Percentiles rank a stretch among this genome's conserved stretches.
Evolutionary conservation across 768 basidiomycete species (phyloP).

Genomic region (Tulasnella sp.): DNA sequence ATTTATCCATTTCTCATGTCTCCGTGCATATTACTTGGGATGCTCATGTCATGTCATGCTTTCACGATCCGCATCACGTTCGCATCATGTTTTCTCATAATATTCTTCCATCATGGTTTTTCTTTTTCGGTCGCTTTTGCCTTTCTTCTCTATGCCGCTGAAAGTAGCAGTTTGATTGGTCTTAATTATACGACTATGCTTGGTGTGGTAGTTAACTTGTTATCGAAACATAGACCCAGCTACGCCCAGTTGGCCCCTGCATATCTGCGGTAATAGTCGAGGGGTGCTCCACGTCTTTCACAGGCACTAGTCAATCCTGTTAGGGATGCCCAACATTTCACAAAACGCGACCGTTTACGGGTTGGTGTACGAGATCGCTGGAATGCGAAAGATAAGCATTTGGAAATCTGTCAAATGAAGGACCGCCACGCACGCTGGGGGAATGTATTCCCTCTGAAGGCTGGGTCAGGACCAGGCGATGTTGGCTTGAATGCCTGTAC

Average conservation of each 20-base stretch:
- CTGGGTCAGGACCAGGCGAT: constrained; percentile 50
- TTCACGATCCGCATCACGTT: background rate
- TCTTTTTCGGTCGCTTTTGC: background rate
- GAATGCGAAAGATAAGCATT: constrained; percentile 20
- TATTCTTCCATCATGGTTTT: background rate
- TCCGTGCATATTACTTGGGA: background rate
- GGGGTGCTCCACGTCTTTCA: too few relatives aligned
- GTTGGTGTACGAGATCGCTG: constrained; percentile 77
- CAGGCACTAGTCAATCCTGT: constrained; percentile 51
- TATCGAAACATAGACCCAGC: background rate
- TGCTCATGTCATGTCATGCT: background rate
- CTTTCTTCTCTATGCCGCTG: background rate
- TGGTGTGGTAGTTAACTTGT: background rate
- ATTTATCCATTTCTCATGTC: constrained; percentile 10
- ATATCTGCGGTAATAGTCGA: too few relatives aligned
- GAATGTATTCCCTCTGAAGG: constrained; percentile 14
- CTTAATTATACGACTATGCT: constrained; percentile 46
- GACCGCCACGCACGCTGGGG: background rate
- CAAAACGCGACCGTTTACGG: constrained; percentile 89
- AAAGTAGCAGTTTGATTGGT: background rate
- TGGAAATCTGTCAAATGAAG: background rate
- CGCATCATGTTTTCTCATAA: background rate
- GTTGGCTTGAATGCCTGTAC: constrained; percentile 69
- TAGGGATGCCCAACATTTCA: constrained; percentile 68
- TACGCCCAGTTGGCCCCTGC: too few relatives aligned